phyloP scores from a whole-genome alignment of 208 protist genomes.

The Crithidia bombi region DNA sequence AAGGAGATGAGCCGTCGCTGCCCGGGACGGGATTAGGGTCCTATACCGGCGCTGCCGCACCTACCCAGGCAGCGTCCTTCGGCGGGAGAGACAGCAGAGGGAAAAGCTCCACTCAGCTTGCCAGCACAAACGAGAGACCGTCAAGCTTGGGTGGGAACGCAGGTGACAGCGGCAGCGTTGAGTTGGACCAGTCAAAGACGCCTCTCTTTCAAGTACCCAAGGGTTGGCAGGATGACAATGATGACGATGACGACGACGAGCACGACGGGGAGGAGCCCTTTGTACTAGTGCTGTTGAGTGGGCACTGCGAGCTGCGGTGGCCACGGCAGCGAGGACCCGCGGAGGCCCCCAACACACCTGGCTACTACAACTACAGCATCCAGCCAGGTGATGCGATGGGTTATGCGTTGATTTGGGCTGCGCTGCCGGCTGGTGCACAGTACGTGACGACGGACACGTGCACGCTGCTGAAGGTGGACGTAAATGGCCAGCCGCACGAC shows the following conservation, averaged over 20 bases:
- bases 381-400: constrained; percentile 64
- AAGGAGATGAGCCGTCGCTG: constrained; percentile 27
- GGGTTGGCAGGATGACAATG: background rate
- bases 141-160: background rate
- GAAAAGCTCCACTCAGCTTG: background rate
- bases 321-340: constrained; percentile 23
- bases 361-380: constrained; percentile 52
- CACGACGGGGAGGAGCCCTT: constrained; percentile 7
- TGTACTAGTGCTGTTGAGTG: constrained; percentile 51
- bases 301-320: constrained; percentile 28
- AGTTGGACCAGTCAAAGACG: background rate
- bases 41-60: background rate
- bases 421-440: constrained; percentile 54
- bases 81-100: background rate
- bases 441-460: constrained; percentile 63
- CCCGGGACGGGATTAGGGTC: constrained; percentile 1
- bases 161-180: background rate
- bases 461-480: constrained; percentile 36
- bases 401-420: constrained; percentile 42
- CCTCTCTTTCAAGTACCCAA: constrained; percentile 18
- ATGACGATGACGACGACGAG: background rate
- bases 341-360: constrained; percentile 32
- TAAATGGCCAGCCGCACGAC: constrained; percentile 20
- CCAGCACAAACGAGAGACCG: background rate
- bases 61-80: background rate